Evolutionary conservation across 345 rosid species (phyloP), one percentile per base, ranked within the genome.

Genomic region (Carallia brachiata): DNA sequence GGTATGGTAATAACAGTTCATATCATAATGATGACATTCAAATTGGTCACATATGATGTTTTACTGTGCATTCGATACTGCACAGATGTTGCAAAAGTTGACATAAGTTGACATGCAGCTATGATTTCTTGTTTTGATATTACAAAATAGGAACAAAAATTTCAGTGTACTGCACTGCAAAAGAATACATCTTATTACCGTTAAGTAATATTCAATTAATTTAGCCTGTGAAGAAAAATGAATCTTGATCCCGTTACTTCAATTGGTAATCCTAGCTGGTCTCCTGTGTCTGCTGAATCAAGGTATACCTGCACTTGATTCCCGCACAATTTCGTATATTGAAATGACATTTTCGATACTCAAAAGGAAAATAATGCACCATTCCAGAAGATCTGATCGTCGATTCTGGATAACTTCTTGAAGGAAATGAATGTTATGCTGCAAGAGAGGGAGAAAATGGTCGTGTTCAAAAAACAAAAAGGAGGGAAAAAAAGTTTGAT

Each of bases 351-450:
- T 93, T 78, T 93, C 97, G 18, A 90, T n/a, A 12, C 87, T 81
- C 69, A 90, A 73, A 68, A 93, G 84, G 86, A 91, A 86, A 73
- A 91, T 89, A 73, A 93, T 87, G 86, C 91, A 87, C 97, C 96
- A 92, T 71, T 93, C 96, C 73, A 87, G 79, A 65, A 91, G 89
- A 80, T 89, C 93, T 0, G 98, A 89, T 68, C 86, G 77, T 74
- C 91, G 80, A 80, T 88, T 93, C 75, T 89, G 96, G 75, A 91
- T 81, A 56, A 87, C 98, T 81, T 91, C 94, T 82, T 89, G 94
- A 67, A 89, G 97, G 82, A 91, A 93, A 75, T 80, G 97, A 82
- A 93, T 88, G 82, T 93, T 93, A 71, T 89, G 97, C 98, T 93
- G 97, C 87, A 80, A 70, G 7, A 70, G 13, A 63, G 52, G 50